Percentiles rank a stretch among this genome's conserved stretches.
Conservation (phyloP, 2,329 filamentous ascomycete species). For the Penicillium sp. region DNA sequence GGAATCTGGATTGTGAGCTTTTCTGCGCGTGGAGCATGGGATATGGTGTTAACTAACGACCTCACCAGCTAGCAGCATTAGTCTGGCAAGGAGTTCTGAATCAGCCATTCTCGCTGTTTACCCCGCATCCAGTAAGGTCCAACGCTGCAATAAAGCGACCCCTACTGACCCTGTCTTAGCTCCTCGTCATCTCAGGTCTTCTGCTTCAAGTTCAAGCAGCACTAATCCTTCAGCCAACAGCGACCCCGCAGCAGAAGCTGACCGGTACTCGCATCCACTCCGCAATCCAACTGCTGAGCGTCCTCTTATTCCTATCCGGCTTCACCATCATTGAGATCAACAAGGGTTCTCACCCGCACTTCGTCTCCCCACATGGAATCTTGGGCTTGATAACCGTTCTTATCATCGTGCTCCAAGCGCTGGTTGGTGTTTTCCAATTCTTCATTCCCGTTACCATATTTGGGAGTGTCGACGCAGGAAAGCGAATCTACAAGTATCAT, state of each 20-base stretch:
- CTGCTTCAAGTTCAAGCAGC: conserved; percentile 77
- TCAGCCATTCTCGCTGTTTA: conserved; percentile 75
- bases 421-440: conserved; percentile 82
- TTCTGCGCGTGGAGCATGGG: neutral
- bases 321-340: conserved; percentile 63
- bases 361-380: conserved; percentile 78
- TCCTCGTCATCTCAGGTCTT: conserved; percentile 58
- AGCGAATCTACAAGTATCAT: conserved; percentile 88
- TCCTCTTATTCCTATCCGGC: conserved; percentile 41
- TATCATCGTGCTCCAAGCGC: conserved; percentile 69
- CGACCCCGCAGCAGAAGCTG: conserved; percentile 72
- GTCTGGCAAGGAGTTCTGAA: conserved; percentile 78
- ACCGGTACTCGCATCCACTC: conserved; percentile 67
- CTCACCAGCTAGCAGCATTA: conserved; percentile 63
- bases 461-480: conserved; percentile 76
- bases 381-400: conserved; percentile 77
- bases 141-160: neutral
- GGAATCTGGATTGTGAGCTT: conserved; percentile 69
- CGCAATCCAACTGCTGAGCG: conserved; percentile 61
- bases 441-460: conserved; percentile 68
- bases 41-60: conserved; percentile 1
- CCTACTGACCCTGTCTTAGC: conserved; percentile 44
- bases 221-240: conserved; percentile 84
- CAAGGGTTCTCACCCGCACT: conserved; percentile 70
- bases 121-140: conserved; percentile 74